phyloP scores from a whole-genome alignment of 2,329 filamentous ascomycete species.

The Fusarium xylarioides region DNA sequence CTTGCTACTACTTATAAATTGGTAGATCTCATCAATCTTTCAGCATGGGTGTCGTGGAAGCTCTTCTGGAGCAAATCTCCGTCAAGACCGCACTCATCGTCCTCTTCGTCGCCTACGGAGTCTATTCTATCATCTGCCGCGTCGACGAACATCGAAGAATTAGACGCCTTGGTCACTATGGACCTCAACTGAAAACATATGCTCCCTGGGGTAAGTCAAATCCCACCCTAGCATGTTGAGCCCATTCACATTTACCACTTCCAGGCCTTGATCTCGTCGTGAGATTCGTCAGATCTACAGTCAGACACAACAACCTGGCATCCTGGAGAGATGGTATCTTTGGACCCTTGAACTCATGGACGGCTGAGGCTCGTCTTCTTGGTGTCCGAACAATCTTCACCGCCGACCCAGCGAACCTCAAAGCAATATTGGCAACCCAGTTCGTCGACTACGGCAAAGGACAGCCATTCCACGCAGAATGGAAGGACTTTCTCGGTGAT shows the following conservation, averaged over 20 bases:
- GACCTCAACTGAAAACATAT: slow-evolving; percentile 47
- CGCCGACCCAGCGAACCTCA: slow-evolving; percentile 87
- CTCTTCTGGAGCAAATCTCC: slow-evolving; percentile 56
- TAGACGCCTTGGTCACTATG: slow-evolving; percentile 56
- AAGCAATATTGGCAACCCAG: slow-evolving; percentile 87
- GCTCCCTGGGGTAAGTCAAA: slow-evolving; percentile 57
- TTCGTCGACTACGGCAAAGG: slow-evolving; percentile 89
- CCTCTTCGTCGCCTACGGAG: slow-evolving; percentile 48
- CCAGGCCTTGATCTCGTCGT: slow-evolving; percentile 72
- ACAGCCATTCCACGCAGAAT: slow-evolving; percentile 75
- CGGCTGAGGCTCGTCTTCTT: slow-evolving; percentile 66
- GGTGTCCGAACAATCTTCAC: slow-evolving; percentile 76
- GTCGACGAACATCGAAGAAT: slow-evolving; percentile 57
- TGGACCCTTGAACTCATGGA: slow-evolving; percentile 56
- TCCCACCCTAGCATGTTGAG: not conserved
- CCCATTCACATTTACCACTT: not conserved
- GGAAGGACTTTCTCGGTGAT: slow-evolving; percentile 78
- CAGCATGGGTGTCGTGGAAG: slow-evolving; percentile 62
- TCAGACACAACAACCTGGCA: slow-evolving; percentile 65
- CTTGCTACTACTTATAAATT: not conserved
- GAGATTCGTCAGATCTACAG: slow-evolving; percentile 61
- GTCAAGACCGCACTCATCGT: slow-evolving; percentile 51
- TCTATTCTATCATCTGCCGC: slow-evolving; percentile 51
- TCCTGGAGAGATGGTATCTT: slow-evolving; percentile 67
- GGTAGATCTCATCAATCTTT: not conserved